A percentile compares a stretch with the other conserved stretches of the same genome.
phyloP scores from a whole-genome alignment of 495 filamentous ascomycete species.

The Immersiella caudata region DNA sequence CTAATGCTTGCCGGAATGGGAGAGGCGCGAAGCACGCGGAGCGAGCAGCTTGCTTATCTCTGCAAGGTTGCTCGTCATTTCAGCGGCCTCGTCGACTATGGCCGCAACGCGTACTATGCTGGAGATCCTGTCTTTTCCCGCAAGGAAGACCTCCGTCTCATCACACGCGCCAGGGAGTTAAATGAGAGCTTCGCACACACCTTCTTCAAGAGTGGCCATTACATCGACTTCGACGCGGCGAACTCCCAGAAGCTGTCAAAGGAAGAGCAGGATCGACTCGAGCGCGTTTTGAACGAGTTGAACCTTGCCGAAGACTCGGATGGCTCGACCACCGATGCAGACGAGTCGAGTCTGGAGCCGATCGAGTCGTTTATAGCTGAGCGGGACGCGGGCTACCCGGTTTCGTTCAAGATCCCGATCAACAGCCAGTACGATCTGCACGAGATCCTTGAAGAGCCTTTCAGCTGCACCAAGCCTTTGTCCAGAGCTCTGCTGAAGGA shows the following conservation, averaged over 20 bases:
- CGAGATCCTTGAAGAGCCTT: neutral
- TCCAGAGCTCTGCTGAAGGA: neutral
- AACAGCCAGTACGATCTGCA: neutral
- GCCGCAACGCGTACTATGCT: neutral
- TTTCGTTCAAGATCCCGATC: constrained; percentile 2
- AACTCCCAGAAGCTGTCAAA: too few species aligned
- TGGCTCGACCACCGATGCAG: too few species aligned
- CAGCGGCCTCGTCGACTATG: constrained; percentile 19
- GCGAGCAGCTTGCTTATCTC: constrained; percentile 21
- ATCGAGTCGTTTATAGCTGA: neutral
- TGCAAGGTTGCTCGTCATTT: constrained; percentile 20
- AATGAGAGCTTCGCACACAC: constrained; percentile 47
- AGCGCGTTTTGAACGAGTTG: neutral
- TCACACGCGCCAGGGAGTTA: constrained; percentile 48
- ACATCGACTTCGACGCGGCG: constrained; percentile 20
- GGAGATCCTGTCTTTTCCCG: constrained; percentile 44
- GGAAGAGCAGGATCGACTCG: neutral
- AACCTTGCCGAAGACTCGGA: neutral
- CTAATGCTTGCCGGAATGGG: neutral
- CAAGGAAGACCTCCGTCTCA: constrained; percentile 39
- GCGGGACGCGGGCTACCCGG: neutral
- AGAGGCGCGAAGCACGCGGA: neutral
- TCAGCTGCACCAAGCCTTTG: neutral
- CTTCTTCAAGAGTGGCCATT: constrained; percentile 45
- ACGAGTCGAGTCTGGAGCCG: too few species aligned